These are phyloP conservation scores for Globisporangium ultimum DNA, from an alignment of 352 stramenopile species.

Conservation along the genomic window DNA sequence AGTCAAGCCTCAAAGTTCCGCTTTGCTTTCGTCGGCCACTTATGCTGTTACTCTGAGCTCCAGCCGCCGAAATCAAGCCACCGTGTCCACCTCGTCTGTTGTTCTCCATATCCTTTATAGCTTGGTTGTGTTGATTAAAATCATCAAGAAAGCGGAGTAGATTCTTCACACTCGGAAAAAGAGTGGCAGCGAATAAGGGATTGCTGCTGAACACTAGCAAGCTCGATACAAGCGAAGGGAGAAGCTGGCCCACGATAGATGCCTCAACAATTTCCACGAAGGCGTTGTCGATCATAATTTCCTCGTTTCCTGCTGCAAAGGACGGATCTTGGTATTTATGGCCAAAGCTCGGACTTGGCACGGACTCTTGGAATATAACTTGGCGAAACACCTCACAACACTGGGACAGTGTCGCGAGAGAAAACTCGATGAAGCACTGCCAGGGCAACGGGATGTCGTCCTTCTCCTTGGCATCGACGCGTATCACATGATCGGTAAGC, in stretches of 20 bases:
- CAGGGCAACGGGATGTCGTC: constrained; percentile 29
- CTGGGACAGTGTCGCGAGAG: constrained; percentile 19
- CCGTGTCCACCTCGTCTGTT: too few relatives aligned
- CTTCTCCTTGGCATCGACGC: constrained; percentile 24
- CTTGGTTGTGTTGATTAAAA: constrained; percentile 28
- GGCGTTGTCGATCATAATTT: background rate
- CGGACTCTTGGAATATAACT: constrained; percentile 18
- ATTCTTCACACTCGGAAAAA: constrained; percentile 42
- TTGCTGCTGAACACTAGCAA: constrained; percentile 63
- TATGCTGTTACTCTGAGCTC: background rate
- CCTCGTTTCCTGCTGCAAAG: background rate
- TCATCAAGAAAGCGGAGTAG: constrained; percentile 47
- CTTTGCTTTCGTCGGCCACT: background rate
- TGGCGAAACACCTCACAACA: constrained; percentile 33
- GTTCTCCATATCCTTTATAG: constrained; percentile 15
- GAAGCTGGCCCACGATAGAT: constrained; percentile 50
- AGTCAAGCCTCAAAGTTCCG: too few relatives aligned
- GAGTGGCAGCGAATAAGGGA: constrained; percentile 36
- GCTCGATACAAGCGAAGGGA: constrained; percentile 50
- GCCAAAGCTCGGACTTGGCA: constrained; percentile 26
- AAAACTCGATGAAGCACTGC: constrained; percentile 51
- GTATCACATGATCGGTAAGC: constrained; percentile 36
- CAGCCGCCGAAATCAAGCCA: too few relatives aligned
- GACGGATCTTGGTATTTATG: background rate
- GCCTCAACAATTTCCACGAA: constrained; percentile 26